Conservation (phyloP, 768 basidiomycete species). For the Sporobolomyces roseus region DNA sequence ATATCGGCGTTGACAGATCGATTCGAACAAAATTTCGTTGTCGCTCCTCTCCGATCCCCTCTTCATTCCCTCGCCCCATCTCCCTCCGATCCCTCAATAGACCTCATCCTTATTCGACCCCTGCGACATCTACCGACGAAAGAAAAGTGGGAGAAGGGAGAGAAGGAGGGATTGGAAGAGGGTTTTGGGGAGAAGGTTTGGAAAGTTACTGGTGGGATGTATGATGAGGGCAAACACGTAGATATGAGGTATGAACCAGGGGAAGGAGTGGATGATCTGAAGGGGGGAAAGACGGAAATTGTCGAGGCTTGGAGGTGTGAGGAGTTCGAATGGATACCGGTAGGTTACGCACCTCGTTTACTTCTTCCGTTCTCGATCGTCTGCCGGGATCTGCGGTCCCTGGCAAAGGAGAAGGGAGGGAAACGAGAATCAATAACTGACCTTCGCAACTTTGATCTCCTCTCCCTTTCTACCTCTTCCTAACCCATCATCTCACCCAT, state of each 20-base stretch:
- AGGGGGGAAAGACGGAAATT: conserved; percentile 52
- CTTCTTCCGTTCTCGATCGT: background rate
- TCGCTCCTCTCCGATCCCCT: conserved; percentile 58
- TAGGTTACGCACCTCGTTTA: conserved; percentile 52
- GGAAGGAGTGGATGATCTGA: conserved; percentile 44
- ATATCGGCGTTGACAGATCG: conserved; percentile 78
- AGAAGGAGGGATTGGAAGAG: conserved; percentile 53
- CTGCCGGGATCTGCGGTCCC: too few species aligned
- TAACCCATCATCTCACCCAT: too few species aligned
- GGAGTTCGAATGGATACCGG: conserved; percentile 84
- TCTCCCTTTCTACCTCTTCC: background rate
- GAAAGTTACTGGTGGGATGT: conserved; percentile 64
- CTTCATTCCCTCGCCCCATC: conserved; percentile 49
- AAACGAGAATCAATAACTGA: too few species aligned
- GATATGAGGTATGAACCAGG: conserved; percentile 57
- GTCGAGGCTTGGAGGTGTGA: conserved; percentile 75
- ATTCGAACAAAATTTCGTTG: conserved; percentile 74
- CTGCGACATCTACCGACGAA: conserved; percentile 56
- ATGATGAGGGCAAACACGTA: conserved; percentile 70
- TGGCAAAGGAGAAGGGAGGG: too few species aligned
- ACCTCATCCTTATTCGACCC: conserved; percentile 74
- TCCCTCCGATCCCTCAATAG: conserved; percentile 61
- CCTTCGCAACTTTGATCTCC: too few species aligned
- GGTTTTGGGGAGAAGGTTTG: conserved; percentile 59
- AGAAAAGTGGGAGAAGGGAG: background rate